Evolutionary conservation across 257 asterid species (phyloP).

Genomic region (Solanum pennellii): DNA sequence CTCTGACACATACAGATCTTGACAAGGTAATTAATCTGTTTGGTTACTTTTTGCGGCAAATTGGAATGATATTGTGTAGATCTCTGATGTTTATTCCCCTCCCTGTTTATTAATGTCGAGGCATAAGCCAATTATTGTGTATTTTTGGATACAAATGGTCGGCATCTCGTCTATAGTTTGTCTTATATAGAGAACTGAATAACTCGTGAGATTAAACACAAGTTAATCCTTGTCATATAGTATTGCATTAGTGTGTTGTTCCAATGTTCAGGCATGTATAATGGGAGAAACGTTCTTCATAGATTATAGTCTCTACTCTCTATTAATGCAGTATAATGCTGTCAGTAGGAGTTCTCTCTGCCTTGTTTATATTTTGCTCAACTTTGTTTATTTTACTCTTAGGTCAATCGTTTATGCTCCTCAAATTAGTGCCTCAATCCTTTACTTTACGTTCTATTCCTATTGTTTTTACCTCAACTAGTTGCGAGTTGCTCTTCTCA

Average conservation of each 20-base stretch:
- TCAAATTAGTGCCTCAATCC: background rate
- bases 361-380: background rate
- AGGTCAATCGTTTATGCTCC: background rate
- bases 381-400: background rate
- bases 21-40: slow-evolving; percentile 39
- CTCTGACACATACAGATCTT: slow-evolving; percentile 85
- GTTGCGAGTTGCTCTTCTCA: background rate
- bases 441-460: background rate
- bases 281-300: background rate
- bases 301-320: background rate
- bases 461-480: background rate
- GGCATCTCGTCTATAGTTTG: background rate
- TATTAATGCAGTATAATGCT: background rate
- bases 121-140: background rate
- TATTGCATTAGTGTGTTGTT: background rate
- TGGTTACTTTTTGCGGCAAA: background rate
- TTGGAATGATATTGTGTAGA: background rate
- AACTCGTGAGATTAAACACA: background rate
- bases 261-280: background rate
- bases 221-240: background rate
- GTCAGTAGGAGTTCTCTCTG: background rate
- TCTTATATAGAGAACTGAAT: background rate
- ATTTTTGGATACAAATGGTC: background rate
- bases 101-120: background rate
- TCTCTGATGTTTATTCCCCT: background rate